Percentiles rank a stretch among this genome's conserved stretches.
phyloP scores from a whole-genome alignment of 176 grass and related monocot genomes.

The Calamus simplicifolius region DNA sequence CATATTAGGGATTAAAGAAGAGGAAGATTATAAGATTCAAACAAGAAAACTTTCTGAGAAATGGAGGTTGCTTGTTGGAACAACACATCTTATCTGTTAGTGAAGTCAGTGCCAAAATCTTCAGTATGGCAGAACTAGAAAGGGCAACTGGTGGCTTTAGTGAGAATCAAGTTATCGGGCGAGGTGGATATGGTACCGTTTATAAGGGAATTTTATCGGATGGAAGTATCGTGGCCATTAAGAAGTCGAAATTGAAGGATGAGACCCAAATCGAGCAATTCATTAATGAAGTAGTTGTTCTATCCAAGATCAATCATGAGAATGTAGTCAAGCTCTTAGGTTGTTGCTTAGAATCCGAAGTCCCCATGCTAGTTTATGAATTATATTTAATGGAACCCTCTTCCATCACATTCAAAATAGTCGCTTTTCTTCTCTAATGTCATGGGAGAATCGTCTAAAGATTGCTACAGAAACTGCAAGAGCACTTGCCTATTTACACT shows the following conservation, averaged over 20 bases:
- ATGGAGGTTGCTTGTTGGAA: slow-evolving; percentile 44
- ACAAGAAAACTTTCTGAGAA: slow-evolving; percentile 35
- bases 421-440: not conserved
- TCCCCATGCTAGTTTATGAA: slow-evolving; percentile 61
- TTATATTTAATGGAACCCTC: slow-evolving; percentile 45
- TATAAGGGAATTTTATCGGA: slow-evolving; percentile 41
- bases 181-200: slow-evolving; percentile 53
- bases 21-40: slow-evolving; percentile 22
- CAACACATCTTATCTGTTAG: slow-evolving; percentile 30
- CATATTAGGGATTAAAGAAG: slow-evolving; percentile 32
- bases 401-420: slow-evolving; percentile 39
- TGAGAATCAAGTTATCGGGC: slow-evolving; percentile 29
- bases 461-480: slow-evolving; percentile 53
- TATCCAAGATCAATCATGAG: slow-evolving; percentile 44
- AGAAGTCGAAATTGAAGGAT: slow-evolving; percentile 42
- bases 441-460: slow-evolving; percentile 41
- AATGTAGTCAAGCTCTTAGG: slow-evolving; percentile 55
- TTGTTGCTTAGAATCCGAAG: slow-evolving; percentile 48
- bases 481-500: slow-evolving; percentile 45
- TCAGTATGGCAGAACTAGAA: slow-evolving; percentile 36
- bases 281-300: slow-evolving; percentile 47
- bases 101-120: slow-evolving; percentile 29
- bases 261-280: slow-evolving; percentile 54
- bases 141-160: slow-evolving; percentile 43
- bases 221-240: slow-evolving; percentile 36